Base-by-base conservation (phyloP, 176 grass and related monocot genomes). In the Oryza glaberrima region DNA sequence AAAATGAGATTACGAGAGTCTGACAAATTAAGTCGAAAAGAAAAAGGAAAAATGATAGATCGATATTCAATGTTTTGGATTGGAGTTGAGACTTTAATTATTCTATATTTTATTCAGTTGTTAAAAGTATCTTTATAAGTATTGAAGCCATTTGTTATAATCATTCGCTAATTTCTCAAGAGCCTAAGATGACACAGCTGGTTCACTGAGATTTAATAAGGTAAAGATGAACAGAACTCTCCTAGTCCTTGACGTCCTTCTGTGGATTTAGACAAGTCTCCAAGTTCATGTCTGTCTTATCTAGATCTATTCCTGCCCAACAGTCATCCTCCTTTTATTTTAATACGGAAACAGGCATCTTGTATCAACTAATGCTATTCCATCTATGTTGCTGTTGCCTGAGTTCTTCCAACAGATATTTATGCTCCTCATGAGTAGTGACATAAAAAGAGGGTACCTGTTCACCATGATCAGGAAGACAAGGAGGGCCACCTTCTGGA, bases 401-500 rank as follows among this genome's bases (percentile, higher is more conserved):
- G 56, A 61, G 7, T 8, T 22, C 0, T 5, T 7, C 16, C 5
- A 2, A 56, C 4, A 56, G 51, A 19, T 7, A 56, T 20, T 20
- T 58, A 58, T 0, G 15, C 16, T 56, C 80, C 67, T 54, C 8
- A 74, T 75, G n/a, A 61, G 20, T 22, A 17, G 3, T 6, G 67
- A 36, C 35, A 36, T 32, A 81, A 84, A 81, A 81, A 81, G 64
- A 89, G 34, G 60, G 34, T 91, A 95, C 95, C 79, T 88, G 82
- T 61, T 98, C 95, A 82, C 87, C 82, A 38, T 93, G 79, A 71
- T 98, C 85, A 82, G 80, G 93, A 84, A 98, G 87, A 75, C 82
- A 20, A 91, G 89, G 95, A 76, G 88, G 89, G 47, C 95, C 89
- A 77, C 89, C 95, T 93, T 92, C 85, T 72, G 85, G 93, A 91